These are phyloP conservation scores for Moesziomyces sp. DNA, from an alignment of 1,284 basidiomycete genomes.

Conservation along the genomic window DNA sequence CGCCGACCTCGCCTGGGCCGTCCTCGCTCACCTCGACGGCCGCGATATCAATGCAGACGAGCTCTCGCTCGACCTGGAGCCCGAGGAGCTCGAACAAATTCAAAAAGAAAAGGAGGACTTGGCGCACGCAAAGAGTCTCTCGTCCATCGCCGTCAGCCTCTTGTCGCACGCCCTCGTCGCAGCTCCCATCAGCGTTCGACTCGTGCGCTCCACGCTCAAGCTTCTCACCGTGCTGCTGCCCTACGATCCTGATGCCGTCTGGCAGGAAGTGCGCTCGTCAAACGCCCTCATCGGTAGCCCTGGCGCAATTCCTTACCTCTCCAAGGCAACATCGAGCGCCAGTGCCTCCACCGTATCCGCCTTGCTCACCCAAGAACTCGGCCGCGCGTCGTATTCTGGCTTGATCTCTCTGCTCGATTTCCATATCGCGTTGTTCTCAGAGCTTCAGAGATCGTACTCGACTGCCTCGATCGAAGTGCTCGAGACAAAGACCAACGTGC, in stretches of 20 bases:
- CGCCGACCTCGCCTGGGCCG: slow-evolving; percentile 74
- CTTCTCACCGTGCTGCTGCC: slow-evolving; percentile 82
- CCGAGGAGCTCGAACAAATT: slow-evolving; percentile 45
- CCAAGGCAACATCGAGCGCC: slow-evolving; percentile 13
- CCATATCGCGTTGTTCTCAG: slow-evolving; percentile 79
- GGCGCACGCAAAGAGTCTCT: slow-evolving; percentile 69
- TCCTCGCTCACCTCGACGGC: slow-evolving; percentile 76
- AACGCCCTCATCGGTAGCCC: slow-evolving; percentile 76
- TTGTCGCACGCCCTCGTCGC: slow-evolving; percentile 81
- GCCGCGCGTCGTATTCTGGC: slow-evolving; percentile 81
- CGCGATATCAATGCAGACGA: slow-evolving; percentile 43
- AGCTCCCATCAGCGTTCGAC: slow-evolving; percentile 72
- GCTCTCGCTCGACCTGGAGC: slow-evolving; percentile 40
- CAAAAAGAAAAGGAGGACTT: slow-evolving; percentile 49
- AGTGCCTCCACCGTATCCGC: slow-evolving; percentile 68
- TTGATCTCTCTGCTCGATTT: slow-evolving; percentile 80
- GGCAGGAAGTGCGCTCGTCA: slow-evolving; percentile 84
- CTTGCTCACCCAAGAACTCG: slow-evolving; percentile 78
- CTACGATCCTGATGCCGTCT: slow-evolving; percentile 79
- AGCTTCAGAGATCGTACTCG: slow-evolving; percentile 75
- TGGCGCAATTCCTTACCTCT: slow-evolving; percentile 35
- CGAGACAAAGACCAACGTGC: slow-evolving; percentile 82
- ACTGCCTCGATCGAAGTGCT: slow-evolving; percentile 72
- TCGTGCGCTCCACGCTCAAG: slow-evolving; percentile 82
- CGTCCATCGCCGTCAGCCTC: slow-evolving; percentile 82